Conservation (phyloP, 1,284 basidiomycete genomes). For the Moesziomyces sp. region DNA sequence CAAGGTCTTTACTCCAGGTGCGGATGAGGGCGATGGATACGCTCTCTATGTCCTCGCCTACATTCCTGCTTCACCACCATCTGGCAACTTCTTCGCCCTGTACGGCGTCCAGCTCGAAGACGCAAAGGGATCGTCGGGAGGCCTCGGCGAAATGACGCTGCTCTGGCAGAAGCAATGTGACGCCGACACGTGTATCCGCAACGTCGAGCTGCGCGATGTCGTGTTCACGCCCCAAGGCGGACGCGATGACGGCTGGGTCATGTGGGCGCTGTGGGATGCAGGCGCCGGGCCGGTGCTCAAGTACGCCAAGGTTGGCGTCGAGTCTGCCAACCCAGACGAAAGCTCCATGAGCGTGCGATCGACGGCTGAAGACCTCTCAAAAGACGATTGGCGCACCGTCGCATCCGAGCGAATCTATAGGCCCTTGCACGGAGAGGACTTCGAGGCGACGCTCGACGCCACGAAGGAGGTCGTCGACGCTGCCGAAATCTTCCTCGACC, state of each 20-base stretch:
- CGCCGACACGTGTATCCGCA: conserved; percentile 43
- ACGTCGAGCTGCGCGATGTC: conserved; percentile 61
- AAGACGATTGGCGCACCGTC: conserved; percentile 53
- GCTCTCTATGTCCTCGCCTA: conserved; percentile 54
- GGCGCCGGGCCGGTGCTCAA: conserved; percentile 53
- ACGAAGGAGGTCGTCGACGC: conserved; percentile 31
- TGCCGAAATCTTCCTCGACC: conserved; percentile 53
- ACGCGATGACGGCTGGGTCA: conserved; percentile 42
- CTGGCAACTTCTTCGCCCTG: conserved; percentile 57
- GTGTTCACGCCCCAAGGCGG: conserved; percentile 38
- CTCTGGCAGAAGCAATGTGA: conserved; percentile 61
- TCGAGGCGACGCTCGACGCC: conserved; percentile 55
- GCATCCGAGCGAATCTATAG: conserved; percentile 41
- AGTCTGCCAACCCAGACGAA: conserved; percentile 30
- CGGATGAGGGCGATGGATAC: conserved; percentile 36
- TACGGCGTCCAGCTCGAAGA: conserved; percentile 63
- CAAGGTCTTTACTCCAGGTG: conserved; percentile 45
- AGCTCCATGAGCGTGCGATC: conserved; percentile 33
- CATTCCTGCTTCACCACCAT: conserved; percentile 55
- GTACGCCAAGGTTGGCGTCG: conserved; percentile 42
- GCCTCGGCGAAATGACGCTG: conserved; percentile 56
- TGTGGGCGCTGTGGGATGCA: conserved; percentile 64
- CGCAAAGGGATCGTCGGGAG: conserved; percentile 48
- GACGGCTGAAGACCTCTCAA: conserved; percentile 22
- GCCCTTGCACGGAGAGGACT: conserved; percentile 54